Conservation (phyloP, 805 yeast species). For the Metschnikowia dekortorum region DNA sequence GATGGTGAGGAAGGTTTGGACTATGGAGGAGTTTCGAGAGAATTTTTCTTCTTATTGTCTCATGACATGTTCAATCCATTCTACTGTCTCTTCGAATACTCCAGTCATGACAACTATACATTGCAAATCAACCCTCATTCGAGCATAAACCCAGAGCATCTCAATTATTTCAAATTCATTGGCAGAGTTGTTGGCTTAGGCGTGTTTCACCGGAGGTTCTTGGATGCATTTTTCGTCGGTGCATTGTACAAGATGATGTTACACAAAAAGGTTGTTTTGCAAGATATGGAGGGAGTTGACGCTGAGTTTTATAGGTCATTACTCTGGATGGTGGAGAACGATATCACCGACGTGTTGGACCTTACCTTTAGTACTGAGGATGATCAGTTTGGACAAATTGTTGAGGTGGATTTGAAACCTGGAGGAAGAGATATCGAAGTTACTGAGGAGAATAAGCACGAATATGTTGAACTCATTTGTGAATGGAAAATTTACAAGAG, state of each 20-base stretch:
- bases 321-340: slow-evolving; percentile 94
- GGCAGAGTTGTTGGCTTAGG: slow-evolving; percentile 98
- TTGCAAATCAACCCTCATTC: slow-evolving; percentile 97
- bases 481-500: slow-evolving; percentile 95
- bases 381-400: slow-evolving; percentile 91
- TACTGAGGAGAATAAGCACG: slow-evolving; percentile 82
- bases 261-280: slow-evolving; percentile 87
- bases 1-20: slow-evolving; percentile 99
- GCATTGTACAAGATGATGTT: slow-evolving; percentile 98
- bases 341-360: slow-evolving; percentile 76
- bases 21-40: slow-evolving; percentile 99
- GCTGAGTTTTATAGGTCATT: slow-evolving; percentile 92
- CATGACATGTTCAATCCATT: slow-evolving; percentile 99
- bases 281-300: slow-evolving; percentile 98
- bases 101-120: slow-evolving; percentile 97
- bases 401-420: slow-evolving; percentile 84
- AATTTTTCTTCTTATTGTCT: slow-evolving; percentile 90
- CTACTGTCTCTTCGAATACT: slow-evolving; percentile 94
- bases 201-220: slow-evolving; percentile 95
- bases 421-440: slow-evolving; percentile 87
- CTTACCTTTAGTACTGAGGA: slow-evolving; percentile 86
- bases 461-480: slow-evolving; percentile 89
- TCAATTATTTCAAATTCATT: slow-evolving; percentile 95
- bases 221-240: slow-evolving; percentile 97
- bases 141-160: slow-evolving; percentile 95